These are phyloP conservation scores for Lasiosphaeria miniovina DNA, from an alignment of 495 filamentous ascomycete genomes.

Conservation along the genomic window DNA sequence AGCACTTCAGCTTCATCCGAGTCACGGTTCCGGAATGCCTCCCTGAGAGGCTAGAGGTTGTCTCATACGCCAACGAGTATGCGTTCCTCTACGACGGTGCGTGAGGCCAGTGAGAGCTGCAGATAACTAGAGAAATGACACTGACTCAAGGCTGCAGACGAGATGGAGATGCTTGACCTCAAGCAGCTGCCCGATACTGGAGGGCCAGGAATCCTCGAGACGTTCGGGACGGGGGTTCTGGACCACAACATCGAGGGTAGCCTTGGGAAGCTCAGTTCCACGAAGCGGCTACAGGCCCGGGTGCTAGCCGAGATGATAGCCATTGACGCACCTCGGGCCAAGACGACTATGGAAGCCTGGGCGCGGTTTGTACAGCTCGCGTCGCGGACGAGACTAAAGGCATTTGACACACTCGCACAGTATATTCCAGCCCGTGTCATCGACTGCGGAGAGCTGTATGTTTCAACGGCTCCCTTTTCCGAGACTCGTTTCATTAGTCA, in stretches of 20 bases:
- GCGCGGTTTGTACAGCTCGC: slow-evolving; percentile 10
- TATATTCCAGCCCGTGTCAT: slow-evolving; percentile 10
- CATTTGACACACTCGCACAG: not conserved
- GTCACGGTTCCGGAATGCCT: slow-evolving; percentile 35
- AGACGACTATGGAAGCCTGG: slow-evolving; percentile 11
- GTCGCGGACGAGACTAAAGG: not conserved
- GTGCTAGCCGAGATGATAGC: slow-evolving; percentile 9
- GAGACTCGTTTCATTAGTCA: not conserved
- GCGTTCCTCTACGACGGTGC: slow-evolving; percentile 41
- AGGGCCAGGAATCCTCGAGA: slow-evolving; percentile 7
- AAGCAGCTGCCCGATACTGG: slow-evolving; percentile 2
- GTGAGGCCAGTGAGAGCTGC: not conserved
- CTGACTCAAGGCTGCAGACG: slow-evolving; percentile 1
- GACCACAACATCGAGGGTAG: not conserved
- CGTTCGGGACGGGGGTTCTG: not conserved
- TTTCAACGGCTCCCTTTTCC: not conserved
- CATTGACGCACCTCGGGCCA: slow-evolving; percentile 7
- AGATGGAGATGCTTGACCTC: slow-evolving; percentile 7
- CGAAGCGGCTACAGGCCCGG: slow-evolving; percentile 6
- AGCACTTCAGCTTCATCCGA: slow-evolving; percentile 25
- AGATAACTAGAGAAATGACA: slow-evolving; percentile 2
- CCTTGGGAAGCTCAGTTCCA: not conserved
- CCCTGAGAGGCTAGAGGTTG: slow-evolving; percentile 41
- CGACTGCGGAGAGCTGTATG: slow-evolving; percentile 10
- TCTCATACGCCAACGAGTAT: slow-evolving; percentile 44